Base-by-base conservation (phyloP, 192 early-diverging fungal species). In the Fimicolochytrium jonesii region DNA sequence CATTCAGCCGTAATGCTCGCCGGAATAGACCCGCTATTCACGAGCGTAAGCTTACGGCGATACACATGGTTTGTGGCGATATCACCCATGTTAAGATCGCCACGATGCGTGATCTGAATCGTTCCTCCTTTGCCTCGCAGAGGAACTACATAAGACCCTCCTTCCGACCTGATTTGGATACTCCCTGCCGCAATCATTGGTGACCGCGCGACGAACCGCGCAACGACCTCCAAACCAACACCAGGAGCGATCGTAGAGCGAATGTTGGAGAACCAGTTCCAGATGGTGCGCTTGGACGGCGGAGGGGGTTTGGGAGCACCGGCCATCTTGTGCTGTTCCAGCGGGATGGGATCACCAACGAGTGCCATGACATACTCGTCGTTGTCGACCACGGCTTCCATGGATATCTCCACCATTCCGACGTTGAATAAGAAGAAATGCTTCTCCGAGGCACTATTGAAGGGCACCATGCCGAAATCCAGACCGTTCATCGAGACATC, bases 391-490 rank as follows among this genome's bases (percentile, higher is more conserved):
- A 50, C 50, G 11, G 71, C 68, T 31, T 52, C 23, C 32, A 76
- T 45, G 22, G 75, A 59, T 13, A 86, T 71, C 25, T 74, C 73
- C 2, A 86, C 84, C 62, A 86, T 69, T 2, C 84, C 84, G 33
- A 74, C 49, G 47, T 86, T 86, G 63, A 57, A 63, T 18, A 86
- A 46, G 52, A 57, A 81, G 54, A 84, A 83, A n/a, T 69, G 64
- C 51, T 83, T 86, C 49, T 85, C 80, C 18, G 71, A 69, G 15
- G 80, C 41, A 32, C 69, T 73, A 57, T 85, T 74, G 69, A 80
- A 78, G 1, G 84, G 84, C 29, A 84, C 77, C 81, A 85, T 85
- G 30, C 79, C 75, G 71, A 86, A 86, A 45, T 86, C 82, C 13
- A 86, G 66, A 31, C 76, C 68, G 25, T 75, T 68, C 7, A 49